phyloP scores from a whole-genome alignment of 2,329 filamentous ascomycete genomes.

The Akanthomyces muscarius region DNA sequence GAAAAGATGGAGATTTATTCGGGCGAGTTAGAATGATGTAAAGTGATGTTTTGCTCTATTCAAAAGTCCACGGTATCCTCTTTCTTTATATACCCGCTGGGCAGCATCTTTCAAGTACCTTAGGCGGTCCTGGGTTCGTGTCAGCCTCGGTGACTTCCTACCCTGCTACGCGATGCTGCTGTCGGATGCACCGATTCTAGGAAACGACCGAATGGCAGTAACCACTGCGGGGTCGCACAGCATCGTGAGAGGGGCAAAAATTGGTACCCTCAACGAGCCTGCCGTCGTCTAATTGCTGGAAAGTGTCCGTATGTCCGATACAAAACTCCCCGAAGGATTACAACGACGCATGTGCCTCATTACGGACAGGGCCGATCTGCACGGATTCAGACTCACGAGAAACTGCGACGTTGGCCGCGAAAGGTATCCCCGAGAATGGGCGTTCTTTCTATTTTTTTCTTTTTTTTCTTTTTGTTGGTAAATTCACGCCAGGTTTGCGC shows the following conservation, averaged over 20 bases:
- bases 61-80: neutral
- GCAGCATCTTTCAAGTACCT: too few relatives aligned
- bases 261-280: too few relatives aligned
- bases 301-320: too few relatives aligned
- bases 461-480: too few relatives aligned
- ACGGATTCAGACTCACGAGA: too few relatives aligned
- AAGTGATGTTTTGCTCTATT: too few relatives aligned
- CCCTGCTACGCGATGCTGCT: neutral
- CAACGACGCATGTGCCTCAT: neutral
- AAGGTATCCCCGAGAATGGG: too few relatives aligned
- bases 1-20: neutral
- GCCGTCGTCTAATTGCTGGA: neutral
- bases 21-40: neutral
- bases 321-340: neutral
- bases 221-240: neutral
- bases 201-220: neutral
- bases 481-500: too few relatives aligned
- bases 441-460: too few relatives aligned
- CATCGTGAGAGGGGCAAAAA: too few relatives aligned
- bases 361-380: neutral
- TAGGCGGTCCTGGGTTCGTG: neutral
- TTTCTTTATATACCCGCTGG: neutral
- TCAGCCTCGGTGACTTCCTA: neutral
- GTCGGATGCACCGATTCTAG: neutral
- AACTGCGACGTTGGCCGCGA: too few relatives aligned